Evolutionary conservation across 345 rosid species (phyloP), one percentile per base, ranked within the genome.

Genomic region (Acer negundo): DNA sequence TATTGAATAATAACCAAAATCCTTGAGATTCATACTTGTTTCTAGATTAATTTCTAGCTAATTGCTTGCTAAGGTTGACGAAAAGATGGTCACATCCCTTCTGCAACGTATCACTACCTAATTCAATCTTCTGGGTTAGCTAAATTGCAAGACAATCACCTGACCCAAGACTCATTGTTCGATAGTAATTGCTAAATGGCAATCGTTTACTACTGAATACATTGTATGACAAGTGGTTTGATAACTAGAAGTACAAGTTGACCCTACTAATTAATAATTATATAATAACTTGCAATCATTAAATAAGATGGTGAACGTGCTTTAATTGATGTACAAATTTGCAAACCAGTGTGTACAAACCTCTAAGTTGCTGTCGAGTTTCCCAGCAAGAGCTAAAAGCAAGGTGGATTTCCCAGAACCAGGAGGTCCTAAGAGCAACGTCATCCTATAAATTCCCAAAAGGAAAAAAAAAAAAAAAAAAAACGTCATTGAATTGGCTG

Each of bases 381-480:
- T 95, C 70, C 99, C 99, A 0, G 98, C 86, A 4, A 95, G 94
- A 80, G 97, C 94, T 76, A 83, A 81, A 56, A 95, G 95, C 81
- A 95, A 84, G 23, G 95, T 85, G 31, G 98, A 92, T 84, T 93
- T 93, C 10, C 99, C 99, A 0, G 98, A 92, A 55, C 97, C 97
- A 0, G 98, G 98, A 74, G 98, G 98, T 85, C 98, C 98, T 73
- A 95, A 80, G 28, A 95, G 91, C 83, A 95, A 81, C 7, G 98
- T 92, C 98, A 95, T 95, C 94, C 98, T 95, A 51, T 62, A 74
- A 61, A 3, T 64, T 10, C 44, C 44, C 69, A 64, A 72, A 67
- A 42, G 28, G 68, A 61, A 15, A 62, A 23, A 42, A 28, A 28
- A 26, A 2, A 28, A 26, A 2, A 26, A 26, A 20, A 46, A 67